These are phyloP conservation scores for Ceratobasidium papillatum DNA, from an alignment of 1,284 basidiomycete genomes.

Conservation along the genomic window DNA sequence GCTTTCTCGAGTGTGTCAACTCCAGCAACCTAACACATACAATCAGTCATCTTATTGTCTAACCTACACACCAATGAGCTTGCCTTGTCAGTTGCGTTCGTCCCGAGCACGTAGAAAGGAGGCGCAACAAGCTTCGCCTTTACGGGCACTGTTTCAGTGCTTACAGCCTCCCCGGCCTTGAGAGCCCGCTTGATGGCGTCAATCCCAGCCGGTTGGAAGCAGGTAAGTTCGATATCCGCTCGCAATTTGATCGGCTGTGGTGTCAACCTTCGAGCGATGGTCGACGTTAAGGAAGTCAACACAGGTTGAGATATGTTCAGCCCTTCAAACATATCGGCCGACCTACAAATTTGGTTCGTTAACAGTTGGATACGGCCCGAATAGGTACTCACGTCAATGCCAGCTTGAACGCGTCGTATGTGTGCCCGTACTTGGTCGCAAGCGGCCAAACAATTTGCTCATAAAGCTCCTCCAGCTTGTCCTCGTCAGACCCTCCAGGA, in stretches of 20 bases:
- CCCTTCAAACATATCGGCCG: slow-evolving; percentile 79
- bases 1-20: slow-evolving; percentile 94
- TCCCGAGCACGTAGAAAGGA: slow-evolving; percentile 94
- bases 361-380: background rate
- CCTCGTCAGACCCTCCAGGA: slow-evolving; percentile 66
- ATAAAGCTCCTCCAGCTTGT: slow-evolving; percentile 83
- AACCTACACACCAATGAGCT: slow-evolving; percentile 42
- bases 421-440: slow-evolving; percentile 91
- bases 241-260: slow-evolving; percentile 99
- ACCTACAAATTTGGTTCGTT: background rate
- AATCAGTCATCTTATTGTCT: background rate
- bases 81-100: slow-evolving; percentile 96
- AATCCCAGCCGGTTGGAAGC: slow-evolving; percentile 97
- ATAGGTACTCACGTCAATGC: slow-evolving; percentile 78
- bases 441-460: slow-evolving; percentile 94
- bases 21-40: slow-evolving; percentile 59
- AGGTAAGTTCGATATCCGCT: slow-evolving; percentile 97
- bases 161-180: slow-evolving; percentile 84
- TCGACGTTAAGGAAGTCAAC: slow-evolving; percentile 75
- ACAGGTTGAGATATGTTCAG: slow-evolving; percentile 69
- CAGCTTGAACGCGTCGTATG: slow-evolving; percentile 98
- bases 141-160: slow-evolving; percentile 92
- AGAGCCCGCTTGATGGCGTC: slow-evolving; percentile 96
- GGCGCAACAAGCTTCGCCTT: slow-evolving; percentile 98
- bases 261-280: slow-evolving; percentile 94